Conservation (phyloP, 2,329 filamentous ascomycete genomes). For the Paramyrothecium sp. region DNA sequence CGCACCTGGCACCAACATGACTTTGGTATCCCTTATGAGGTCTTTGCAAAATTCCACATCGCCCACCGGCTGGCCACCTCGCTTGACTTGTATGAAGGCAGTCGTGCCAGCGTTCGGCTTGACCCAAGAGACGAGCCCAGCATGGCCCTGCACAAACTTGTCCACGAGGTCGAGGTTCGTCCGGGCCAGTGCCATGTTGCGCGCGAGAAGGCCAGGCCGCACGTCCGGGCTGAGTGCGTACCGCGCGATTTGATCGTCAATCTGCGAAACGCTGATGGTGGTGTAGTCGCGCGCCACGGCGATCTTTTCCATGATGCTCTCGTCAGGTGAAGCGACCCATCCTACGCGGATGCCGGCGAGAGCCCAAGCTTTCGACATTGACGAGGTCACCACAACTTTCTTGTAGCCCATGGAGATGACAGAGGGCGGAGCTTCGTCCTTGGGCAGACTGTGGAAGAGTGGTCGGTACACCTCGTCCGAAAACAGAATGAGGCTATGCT, state of each 20-base stretch:
- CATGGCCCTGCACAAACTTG: conserved; percentile 63
- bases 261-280: conserved; percentile 78
- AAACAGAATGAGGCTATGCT: conserved; percentile 64
- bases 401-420: conserved; percentile 70
- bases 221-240: conserved; percentile 63
- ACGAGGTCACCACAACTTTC: conserved; percentile 71
- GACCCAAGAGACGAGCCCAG: conserved; percentile 65
- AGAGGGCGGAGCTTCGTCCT: conserved; percentile 58
- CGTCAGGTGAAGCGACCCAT: conserved; percentile 73
- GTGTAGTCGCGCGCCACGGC: conserved; percentile 75
- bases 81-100: conserved; percentile 69
- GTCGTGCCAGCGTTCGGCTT: conserved; percentile 79
- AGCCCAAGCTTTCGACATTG: conserved; percentile 82
- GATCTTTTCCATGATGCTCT: conserved; percentile 60
- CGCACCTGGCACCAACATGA: conserved; percentile 72
- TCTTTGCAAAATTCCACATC: conserved; percentile 71
- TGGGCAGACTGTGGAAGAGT: conserved; percentile 63
- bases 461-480: conserved; percentile 84
- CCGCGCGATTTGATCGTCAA: conserved; percentile 76
- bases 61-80: conserved; percentile 61
- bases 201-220: conserved; percentile 41
- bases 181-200: conserved; percentile 61
- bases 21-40: conserved; percentile 66
- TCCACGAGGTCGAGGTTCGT: conserved; percentile 67
- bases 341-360: conserved; percentile 79